phyloP scores from a whole-genome alignment of 2,329 filamentous ascomycete genomes.

The Leptographium wingfieldii region DNA sequence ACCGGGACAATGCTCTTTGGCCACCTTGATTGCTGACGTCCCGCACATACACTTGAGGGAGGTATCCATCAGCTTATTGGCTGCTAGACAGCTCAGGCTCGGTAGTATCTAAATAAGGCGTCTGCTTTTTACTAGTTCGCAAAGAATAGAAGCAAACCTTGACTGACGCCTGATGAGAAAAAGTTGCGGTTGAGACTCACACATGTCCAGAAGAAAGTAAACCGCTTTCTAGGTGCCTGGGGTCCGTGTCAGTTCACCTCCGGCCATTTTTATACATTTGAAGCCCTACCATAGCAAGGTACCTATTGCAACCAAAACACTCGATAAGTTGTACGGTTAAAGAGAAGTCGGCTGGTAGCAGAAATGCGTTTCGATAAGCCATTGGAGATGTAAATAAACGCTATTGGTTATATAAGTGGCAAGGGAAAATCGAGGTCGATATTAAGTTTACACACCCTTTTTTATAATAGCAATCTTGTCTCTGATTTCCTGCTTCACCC shows the following conservation, averaged over 20 bases:
- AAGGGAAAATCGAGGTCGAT: too few relatives aligned
- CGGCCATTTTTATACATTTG: background rate
- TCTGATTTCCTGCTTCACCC: conserved; percentile 49
- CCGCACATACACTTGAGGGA: background rate
- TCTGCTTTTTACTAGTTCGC: too few relatives aligned
- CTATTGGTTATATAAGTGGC: too few relatives aligned
- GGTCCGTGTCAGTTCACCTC: background rate
- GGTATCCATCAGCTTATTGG: background rate
- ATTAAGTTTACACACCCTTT: too few relatives aligned
- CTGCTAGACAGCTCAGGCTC: background rate
- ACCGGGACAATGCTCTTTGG: background rate
- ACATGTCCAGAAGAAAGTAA: background rate
- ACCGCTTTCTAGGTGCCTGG: background rate
- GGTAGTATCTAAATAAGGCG: background rate
- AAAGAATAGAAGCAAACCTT: background rate
- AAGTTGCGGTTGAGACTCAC: background rate
- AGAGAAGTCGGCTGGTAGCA: too few relatives aligned
- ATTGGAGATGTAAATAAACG: too few relatives aligned
- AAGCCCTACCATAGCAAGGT: too few relatives aligned
- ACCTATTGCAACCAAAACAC: too few relatives aligned
- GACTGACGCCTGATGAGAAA: background rate
- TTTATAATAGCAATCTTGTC: background rate
- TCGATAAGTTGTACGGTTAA: too few relatives aligned
- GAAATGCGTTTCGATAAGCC: too few relatives aligned
- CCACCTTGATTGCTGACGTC: background rate